phyloP scores from a whole-genome alignment of 2,329 filamentous ascomycete species.

The Talaromyces sp. region DNA sequence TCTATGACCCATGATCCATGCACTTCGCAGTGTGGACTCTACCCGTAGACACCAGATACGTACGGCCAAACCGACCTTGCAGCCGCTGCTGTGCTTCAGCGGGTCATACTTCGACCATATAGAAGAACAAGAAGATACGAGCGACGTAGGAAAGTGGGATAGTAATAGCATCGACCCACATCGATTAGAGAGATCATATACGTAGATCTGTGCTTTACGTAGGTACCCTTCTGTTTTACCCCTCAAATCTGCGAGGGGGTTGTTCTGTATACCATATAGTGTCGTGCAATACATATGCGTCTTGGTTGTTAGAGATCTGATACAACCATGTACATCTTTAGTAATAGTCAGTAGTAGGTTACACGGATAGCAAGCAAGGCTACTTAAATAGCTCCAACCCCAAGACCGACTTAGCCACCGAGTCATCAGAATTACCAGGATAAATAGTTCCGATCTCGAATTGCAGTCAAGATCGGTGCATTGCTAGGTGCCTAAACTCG shows the following conservation, averaged over 20 bases:
- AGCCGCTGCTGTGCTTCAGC: slow-evolving; percentile 8
- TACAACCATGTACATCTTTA: background rate
- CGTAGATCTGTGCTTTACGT: slow-evolving; percentile 3
- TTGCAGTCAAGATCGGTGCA: slow-evolving; percentile 2
- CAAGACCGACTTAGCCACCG: background rate
- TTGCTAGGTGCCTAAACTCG: background rate
- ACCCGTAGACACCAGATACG: background rate
- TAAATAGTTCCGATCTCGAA: background rate
- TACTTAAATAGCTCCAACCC: background rate
- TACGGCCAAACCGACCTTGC: slow-evolving; percentile 5
- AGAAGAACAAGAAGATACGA: background rate
- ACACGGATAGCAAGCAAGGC: slow-evolving; percentile 9
- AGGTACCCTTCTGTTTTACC: slow-evolving; percentile 1
- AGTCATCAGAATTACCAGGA: background rate
- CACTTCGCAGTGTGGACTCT: background rate
- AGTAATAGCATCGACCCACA: background rate
- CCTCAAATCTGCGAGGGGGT: slow-evolving; percentile 13
- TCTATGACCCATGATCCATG: background rate
- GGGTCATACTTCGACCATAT: background rate
- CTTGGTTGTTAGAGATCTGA: slow-evolving; percentile 1
- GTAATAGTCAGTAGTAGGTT: background rate
- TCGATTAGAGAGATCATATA: slow-evolving; percentile 5
- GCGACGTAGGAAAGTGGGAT: background rate
- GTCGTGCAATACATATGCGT: background rate
- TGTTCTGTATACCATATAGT: slow-evolving; percentile 3